phyloP scores from a whole-genome alignment of 305 asterid genomes.

The Stenogyne calaminthoides region DNA sequence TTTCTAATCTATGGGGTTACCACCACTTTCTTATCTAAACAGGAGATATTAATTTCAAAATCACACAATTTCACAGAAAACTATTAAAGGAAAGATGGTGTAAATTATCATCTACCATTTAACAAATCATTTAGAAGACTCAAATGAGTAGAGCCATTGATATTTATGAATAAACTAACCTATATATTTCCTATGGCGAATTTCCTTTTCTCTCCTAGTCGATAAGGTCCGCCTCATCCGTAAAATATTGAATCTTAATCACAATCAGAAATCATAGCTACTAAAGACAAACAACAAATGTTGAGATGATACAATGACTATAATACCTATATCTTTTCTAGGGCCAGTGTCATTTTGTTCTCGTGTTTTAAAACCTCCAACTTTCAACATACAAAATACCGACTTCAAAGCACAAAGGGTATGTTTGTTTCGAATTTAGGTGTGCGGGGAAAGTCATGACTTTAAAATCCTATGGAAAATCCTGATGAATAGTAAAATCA shows the following conservation, averaged over 20 bases:
- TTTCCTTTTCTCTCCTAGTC: background rate
- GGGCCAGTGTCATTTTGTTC: background rate
- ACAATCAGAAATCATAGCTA: background rate
- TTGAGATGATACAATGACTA: background rate
- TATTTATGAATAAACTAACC: background rate
- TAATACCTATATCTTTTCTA: background rate
- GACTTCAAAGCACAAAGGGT: background rate
- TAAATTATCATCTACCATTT: background rate
- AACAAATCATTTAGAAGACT: background rate
- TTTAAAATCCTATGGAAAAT: too few relatives aligned
- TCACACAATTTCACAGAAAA: background rate
- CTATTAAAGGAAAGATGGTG: background rate
- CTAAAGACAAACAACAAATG: constrained; percentile 3
- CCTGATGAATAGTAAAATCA: too few relatives aligned
- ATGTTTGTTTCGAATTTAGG: too few relatives aligned
- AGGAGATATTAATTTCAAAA: background rate
- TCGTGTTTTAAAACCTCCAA: background rate
- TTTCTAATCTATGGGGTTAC: background rate
- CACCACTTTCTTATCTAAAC: background rate
- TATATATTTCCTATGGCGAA: background rate
- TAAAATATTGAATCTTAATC: background rate
- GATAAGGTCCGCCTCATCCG: background rate
- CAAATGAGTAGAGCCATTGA: background rate
- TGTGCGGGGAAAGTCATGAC: too few relatives aligned
- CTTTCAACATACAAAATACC: background rate